Evolutionary conservation across 371 early-diverging fungal species (phyloP).

Genomic region (Mucor saturninus): DNA sequence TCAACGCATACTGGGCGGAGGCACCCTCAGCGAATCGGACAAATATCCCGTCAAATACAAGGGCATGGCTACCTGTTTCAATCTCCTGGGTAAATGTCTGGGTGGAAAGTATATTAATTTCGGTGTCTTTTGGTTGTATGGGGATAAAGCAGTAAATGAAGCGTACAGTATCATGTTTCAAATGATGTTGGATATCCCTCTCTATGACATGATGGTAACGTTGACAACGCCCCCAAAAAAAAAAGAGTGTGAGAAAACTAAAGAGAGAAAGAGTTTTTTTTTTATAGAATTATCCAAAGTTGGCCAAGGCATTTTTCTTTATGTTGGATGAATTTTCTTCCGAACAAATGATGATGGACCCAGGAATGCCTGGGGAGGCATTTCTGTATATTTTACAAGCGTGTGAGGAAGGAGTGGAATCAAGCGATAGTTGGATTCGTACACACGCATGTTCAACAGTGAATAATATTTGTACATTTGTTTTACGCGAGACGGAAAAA

Average conservation of each 20-base stretch:
- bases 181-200: slow-evolving; percentile 71
- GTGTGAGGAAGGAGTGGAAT: slow-evolving; percentile 56
- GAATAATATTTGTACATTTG: slow-evolving; percentile 71
- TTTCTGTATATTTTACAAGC: slow-evolving; percentile 60
- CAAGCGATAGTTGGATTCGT: slow-evolving; percentile 54
- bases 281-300: slow-evolving; percentile 63
- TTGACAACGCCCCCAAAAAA: background rate
- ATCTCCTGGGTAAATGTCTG: slow-evolving; percentile 69
- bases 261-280: too few species aligned
- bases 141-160: slow-evolving; percentile 76
- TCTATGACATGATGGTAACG: slow-evolving; percentile 70
- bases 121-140: slow-evolving; percentile 85
- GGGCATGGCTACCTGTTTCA: slow-evolving; percentile 75
- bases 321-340: slow-evolving; percentile 63
- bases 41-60: slow-evolving; percentile 65
- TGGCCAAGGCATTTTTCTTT: slow-evolving; percentile 58
- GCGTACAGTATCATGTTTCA: slow-evolving; percentile 68
- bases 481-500: slow-evolving; percentile 60
- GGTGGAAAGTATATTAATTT: slow-evolving; percentile 86
- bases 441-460: slow-evolving; percentile 71
- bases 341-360: slow-evolving; percentile 64
- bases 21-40: slow-evolving; percentile 12
- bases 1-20: slow-evolving; percentile 23
- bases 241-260: too few species aligned
- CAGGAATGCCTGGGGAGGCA: slow-evolving; percentile 53